Percentiles rank a stretch among this genome's conserved stretches.
Conservation (phyloP, 2,329 filamentous ascomycete species). For the Cladosporium sp. region DNA sequence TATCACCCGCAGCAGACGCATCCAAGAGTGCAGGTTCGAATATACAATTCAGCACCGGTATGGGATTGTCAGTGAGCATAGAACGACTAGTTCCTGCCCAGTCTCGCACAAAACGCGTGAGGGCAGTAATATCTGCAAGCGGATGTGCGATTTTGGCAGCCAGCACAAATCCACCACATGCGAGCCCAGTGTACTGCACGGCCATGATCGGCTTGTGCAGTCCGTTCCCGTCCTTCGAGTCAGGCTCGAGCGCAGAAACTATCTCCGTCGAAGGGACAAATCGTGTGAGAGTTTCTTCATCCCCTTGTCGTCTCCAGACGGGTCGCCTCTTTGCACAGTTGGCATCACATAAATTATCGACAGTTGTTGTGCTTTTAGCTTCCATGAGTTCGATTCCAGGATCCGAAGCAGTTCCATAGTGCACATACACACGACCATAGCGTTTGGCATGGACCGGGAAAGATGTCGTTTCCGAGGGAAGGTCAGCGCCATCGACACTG, state of each 20-base stretch:
- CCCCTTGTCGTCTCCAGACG: not conserved
- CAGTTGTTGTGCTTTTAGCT: not conserved
- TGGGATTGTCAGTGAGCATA: not conserved
- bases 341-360: not conserved
- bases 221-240: not conserved
- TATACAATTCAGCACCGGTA: not conserved
- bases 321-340: not conserved
- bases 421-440: constrained; percentile 12
- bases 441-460: constrained; percentile 7
- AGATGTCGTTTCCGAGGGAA: not conserved
- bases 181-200: constrained; percentile 4
- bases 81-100: constrained; percentile 11
- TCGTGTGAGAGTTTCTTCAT: not conserved
- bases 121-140: constrained; percentile 11
- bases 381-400: constrained; percentile 6
- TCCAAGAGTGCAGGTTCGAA: constrained; percentile 7
- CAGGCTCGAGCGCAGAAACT: constrained; percentile 1
- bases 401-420: constrained; percentile 2
- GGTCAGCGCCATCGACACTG: not conserved
- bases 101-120: constrained; percentile 4
- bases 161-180: constrained; percentile 9
- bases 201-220: constrained; percentile 8
- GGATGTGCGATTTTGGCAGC: constrained; percentile 13
- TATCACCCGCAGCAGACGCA: not conserved
- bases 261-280: constrained; percentile 4